Evolutionary conservation across 2,329 filamentous ascomycete genomes (phyloP).

Genomic region (Dryadomyces sulphureus): DNA sequence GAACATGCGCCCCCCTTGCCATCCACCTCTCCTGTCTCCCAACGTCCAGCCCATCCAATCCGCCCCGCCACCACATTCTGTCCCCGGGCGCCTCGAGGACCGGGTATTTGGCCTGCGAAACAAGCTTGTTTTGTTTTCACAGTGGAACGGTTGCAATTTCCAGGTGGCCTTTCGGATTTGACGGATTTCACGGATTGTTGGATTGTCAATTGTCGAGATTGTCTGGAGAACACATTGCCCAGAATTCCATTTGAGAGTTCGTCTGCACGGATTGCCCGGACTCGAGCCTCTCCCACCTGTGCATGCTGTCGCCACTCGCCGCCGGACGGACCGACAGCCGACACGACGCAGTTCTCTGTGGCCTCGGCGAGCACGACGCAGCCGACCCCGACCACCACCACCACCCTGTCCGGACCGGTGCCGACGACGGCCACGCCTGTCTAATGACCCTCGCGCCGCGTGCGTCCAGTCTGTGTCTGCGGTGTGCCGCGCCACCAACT

Average conservation of each 20-base stretch:
- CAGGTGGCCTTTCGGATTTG: background rate
- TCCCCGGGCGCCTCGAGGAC: too few relatives aligned
- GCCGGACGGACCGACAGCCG: background rate
- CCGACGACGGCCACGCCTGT: conserved; percentile 3
- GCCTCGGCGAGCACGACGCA: too few relatives aligned
- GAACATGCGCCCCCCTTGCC: background rate
- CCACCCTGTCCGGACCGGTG: too few relatives aligned
- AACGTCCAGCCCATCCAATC: background rate
- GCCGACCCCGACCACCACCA: too few relatives aligned
- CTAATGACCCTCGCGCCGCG: conserved; percentile 1
- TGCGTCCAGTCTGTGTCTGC: background rate
- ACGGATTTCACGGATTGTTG: too few relatives aligned
- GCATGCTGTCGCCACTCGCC: background rate
- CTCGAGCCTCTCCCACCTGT: background rate
- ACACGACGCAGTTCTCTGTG: background rate
- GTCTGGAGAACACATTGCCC: background rate
- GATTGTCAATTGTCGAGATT: background rate
- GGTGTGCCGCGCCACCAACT: conserved; percentile 3
- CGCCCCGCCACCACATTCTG: background rate
- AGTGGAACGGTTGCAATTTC: conserved; percentile 1
- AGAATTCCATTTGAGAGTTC: too few relatives aligned
- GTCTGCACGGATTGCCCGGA: background rate
- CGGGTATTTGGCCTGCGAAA: too few relatives aligned
- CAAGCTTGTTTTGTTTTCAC: too few relatives aligned
- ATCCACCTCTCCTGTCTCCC: background rate